Evolutionary conservation across 1,139 yeast genomes (phyloP), one percentile per base, ranked within the genome.

Genomic region (Yamadazyma dushanensis): DNA sequence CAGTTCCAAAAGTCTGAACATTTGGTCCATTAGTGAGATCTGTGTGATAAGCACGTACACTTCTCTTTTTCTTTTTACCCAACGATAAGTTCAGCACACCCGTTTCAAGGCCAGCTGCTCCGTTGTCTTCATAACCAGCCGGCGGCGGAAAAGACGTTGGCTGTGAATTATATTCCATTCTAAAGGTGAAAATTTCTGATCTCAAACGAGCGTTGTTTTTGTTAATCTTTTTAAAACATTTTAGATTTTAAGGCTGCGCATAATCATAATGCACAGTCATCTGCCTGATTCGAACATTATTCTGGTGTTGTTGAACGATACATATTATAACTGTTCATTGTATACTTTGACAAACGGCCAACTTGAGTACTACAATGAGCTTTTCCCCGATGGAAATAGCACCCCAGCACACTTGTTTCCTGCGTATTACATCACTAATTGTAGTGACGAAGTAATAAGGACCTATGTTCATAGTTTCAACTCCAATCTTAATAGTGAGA

Each of bases 11-110:
- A n/a, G n/a, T n/a, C n/a, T n/a, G n/a, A n/a, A n/a, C n/a, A n/a
- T n/a, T n/a, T n/a, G n/a, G n/a, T n/a, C n/a, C n/a, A n/a, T n/a
- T n/a, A n/a, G 26, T 22, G 16, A 19, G 27, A 27, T 40, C 42
- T 4, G 44, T 28, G 43, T 73, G 78, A 52, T 57, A 68, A 1
- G 77, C 79, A 42, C 80, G 59, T 8, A 62, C 70, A 4, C 72
- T 56, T 44, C 76, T 56, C 49, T 70, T 73, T 45, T 68, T 67
- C 32, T 40, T 41, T 18, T 34, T 32, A n/a, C 18, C 35, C 13
- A 43, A n/a, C 10, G 37, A 11, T 16, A 44, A 31, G 18, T 31
- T 27, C 23, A 28, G 39, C 13, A 41, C 31, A 16, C 26, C 33
- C 10, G n/a, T 13, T 16, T 27, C 31, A 9, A 39, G 27, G n/a